Evolutionary conservation across 345 rosid genomes (phyloP).

Genomic region (Excoecaria agallocha): DNA sequence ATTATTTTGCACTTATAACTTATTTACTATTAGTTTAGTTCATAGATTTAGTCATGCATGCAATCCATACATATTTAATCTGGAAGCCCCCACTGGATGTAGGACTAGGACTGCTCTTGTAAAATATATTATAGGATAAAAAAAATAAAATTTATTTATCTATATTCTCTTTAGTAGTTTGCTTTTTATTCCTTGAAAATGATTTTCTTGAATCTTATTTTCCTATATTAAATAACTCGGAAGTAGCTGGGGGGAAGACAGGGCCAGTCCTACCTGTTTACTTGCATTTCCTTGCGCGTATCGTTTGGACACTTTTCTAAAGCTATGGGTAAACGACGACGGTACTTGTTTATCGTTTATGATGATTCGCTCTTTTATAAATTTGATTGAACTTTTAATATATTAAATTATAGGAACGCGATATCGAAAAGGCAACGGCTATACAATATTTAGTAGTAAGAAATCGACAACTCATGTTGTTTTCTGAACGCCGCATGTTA

Average conservation of each 20-base stretch:
- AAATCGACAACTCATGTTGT: conserved; percentile 14
- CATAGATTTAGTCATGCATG: too few relatives aligned
- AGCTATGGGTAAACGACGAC: conserved; percentile 1
- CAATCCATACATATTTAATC: too few relatives aligned
- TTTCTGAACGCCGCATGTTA: conserved; percentile 3
- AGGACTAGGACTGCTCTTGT: too few relatives aligned
- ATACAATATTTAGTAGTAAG: too few relatives aligned
- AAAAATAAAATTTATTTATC: too few relatives aligned
- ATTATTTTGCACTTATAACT: too few relatives aligned
- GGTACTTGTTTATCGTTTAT: background rate
- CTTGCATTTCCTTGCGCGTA: background rate
- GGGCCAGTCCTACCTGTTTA: background rate
- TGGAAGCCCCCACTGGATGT: too few relatives aligned
- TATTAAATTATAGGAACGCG: background rate
- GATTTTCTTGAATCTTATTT: background rate
- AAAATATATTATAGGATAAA: too few relatives aligned
- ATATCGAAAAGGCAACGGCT: conserved; percentile 11
- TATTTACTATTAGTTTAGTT: too few relatives aligned
- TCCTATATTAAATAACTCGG: background rate
- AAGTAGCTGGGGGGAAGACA: background rate
- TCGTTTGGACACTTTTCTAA: background rate
- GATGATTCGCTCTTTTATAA: background rate
- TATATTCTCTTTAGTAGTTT: too few relatives aligned
- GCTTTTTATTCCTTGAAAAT: background rate
- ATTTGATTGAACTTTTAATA: background rate